Evolutionary conservation across 2,329 filamentous ascomycete genomes (phyloP), one percentile per base, ranked within the genome.

Genomic region (Penicillium corylophilum): DNA sequence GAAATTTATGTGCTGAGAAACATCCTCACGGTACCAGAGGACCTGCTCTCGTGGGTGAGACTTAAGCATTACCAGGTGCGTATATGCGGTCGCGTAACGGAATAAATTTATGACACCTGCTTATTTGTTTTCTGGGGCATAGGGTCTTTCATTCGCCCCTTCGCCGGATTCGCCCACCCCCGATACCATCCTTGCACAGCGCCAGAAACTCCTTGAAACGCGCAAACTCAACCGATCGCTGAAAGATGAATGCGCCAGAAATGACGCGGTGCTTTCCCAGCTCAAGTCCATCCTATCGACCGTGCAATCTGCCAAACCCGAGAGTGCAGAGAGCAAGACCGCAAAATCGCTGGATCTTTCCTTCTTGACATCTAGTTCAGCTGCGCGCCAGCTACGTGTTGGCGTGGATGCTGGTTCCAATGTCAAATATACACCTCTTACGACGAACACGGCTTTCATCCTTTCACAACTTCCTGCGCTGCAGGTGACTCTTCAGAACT

Each of bases 1-100:
- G 89, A 94, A 76, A 88, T 99, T 50, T 96, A 93, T 75, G 87
- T 90, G 46, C 79, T 99, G 77, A 81, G 90, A 59, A 96, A 96
- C 68, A 88, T 92, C 61, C 74, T 94, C 57, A 86, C 82, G 36
- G 83, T 93, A 35, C 83, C 83, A 44, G 83, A 86, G 24, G 88
- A 93, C 55, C 77, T 87, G 42, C 76, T 88, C 63, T 82, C 83
- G 51, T 96, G 88, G 84, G 86, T 97, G 58, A 79, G 87, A 47
- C 77, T 99, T 57, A 82, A 83, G 43, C 93, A 97, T 77, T 96
- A 99, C 74, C 84, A 91, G 70, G 89, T 84, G 66, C 26, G 68
- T 46, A 40, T 16, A 28, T 35, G 20, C 20, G 20, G 28, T 26
- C 35, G 35, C 16, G 9, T 4, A 18, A 38, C 16, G 16, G 8